Evolutionary conservation across 768 basidiomycete species (phyloP).

Genomic region (Termitomyces eurrhizus): DNA sequence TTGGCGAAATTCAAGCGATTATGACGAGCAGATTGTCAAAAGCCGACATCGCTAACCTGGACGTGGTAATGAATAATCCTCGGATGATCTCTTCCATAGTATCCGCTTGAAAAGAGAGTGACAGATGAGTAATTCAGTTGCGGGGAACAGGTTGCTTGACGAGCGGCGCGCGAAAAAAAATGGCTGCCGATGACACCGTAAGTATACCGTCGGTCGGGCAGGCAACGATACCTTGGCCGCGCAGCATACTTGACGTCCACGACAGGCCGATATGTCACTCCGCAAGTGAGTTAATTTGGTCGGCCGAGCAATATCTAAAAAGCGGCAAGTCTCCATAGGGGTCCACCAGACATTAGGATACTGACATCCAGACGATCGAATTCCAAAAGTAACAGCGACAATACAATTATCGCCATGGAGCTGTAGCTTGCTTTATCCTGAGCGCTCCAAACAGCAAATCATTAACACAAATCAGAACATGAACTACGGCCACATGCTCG

Average conservation of each 20-base stretch:
- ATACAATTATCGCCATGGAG: background rate
- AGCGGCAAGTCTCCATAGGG: background rate
- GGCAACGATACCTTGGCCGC: background rate
- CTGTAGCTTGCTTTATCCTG: background rate
- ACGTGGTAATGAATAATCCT: background rate
- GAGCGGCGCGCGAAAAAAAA: background rate
- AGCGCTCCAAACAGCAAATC: background rate
- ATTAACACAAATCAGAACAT: background rate
- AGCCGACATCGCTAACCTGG: background rate
- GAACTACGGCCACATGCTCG: background rate
- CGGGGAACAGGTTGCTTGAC: background rate
- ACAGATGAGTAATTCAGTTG: background rate
- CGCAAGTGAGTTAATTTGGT: background rate
- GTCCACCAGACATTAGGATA: background rate
- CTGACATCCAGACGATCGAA: background rate
- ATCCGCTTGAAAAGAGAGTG: background rate
- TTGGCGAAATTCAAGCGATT: constrained; percentile 1
- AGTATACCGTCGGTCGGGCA: background rate
- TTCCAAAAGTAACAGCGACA: background rate
- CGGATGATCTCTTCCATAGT: background rate
- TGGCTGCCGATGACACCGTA: background rate
- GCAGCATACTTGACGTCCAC: background rate
- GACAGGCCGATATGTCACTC: background rate
- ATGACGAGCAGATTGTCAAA: background rate
- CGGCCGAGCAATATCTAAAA: background rate